Evolutionary conservation across 805 yeast species (phyloP).

Genomic region (Schizosaccharomyces japonicus): DNA sequence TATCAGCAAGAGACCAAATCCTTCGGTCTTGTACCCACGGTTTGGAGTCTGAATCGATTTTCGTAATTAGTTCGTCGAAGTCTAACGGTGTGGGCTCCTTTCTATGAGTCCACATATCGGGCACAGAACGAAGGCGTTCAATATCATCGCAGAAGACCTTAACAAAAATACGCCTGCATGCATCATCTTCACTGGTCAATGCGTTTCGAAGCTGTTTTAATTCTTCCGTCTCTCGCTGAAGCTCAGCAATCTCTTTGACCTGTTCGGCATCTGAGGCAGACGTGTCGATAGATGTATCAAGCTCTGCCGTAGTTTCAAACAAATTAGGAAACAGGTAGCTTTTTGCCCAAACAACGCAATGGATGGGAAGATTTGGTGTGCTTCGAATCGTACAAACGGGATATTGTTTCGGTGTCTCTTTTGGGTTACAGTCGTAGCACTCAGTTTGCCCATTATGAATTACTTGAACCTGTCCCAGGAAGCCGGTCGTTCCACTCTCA

Average conservation of each 20-base stretch:
- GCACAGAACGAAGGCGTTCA: slow-evolving; percentile 42
- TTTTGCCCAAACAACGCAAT: slow-evolving; percentile 94
- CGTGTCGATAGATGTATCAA: slow-evolving; percentile 35
- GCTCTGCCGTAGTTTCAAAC: slow-evolving; percentile 25
- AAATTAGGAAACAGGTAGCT: slow-evolving; percentile 64
- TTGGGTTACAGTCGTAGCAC: slow-evolving; percentile 78
- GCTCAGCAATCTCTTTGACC: slow-evolving; percentile 16
- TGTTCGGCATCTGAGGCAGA: slow-evolving; percentile 13
- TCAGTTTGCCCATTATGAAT: slow-evolving; percentile 47
- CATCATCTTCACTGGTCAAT: slow-evolving; percentile 17
- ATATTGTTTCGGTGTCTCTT: slow-evolving; percentile 69
- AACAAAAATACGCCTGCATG: slow-evolving; percentile 13
- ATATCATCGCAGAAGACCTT: slow-evolving; percentile 54
- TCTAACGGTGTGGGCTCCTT: slow-evolving; percentile 41
- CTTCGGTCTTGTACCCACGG: slow-evolving; percentile 19
- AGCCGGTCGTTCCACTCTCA: slow-evolving; percentile 91
- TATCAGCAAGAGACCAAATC: slow-evolving; percentile 40
- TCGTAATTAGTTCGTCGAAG: slow-evolving; percentile 12
- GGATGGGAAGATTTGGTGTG: slow-evolving; percentile 89
- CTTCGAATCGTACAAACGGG: slow-evolving; percentile 95
- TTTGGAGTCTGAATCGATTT: slow-evolving; percentile 10
- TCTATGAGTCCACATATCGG: slow-evolving; percentile 56
- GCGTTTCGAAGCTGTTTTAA: slow-evolving; percentile 15
- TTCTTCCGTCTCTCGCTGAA: slow-evolving; percentile 18
- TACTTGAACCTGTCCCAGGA: slow-evolving; percentile 82